A percentile compares a stretch with the other conserved stretches of the same genome.
phyloP scores from a whole-genome alignment of 2,329 filamentous ascomycete genomes.

The Fusarium haematococcum region DNA sequence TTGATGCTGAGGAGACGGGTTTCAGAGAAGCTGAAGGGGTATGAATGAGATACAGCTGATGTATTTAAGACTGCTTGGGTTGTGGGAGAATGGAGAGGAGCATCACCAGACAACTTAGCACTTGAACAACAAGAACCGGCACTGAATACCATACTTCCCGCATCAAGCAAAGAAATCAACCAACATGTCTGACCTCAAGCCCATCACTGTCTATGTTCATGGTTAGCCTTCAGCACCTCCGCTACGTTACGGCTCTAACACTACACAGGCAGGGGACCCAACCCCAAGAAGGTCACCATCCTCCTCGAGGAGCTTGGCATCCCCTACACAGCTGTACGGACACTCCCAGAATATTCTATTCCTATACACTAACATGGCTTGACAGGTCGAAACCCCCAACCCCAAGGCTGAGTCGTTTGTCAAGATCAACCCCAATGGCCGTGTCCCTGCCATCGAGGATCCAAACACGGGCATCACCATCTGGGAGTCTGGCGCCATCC shows the following conservation, averaged over 20 bases:
- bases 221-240: background rate
- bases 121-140: background rate
- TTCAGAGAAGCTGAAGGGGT: background rate
- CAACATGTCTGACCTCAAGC: conserved; percentile 28
- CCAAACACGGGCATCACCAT: conserved; percentile 50
- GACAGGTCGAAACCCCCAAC: conserved; percentile 36
- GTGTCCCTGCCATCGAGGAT: conserved; percentile 48
- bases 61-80: background rate
- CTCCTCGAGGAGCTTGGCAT: conserved; percentile 52
- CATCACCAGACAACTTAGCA: background rate
- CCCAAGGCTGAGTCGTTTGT: conserved; percentile 42
- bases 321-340: conserved; percentile 47
- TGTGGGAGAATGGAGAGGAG: background rate
- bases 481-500: conserved; percentile 47
- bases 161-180: background rate
- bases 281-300: conserved; percentile 49
- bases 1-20: background rate
- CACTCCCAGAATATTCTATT: background rate
- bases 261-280: conserved; percentile 42
- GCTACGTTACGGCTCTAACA: background rate
- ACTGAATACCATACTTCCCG: background rate
- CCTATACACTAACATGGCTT: background rate
- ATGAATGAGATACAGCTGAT: background rate
- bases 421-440: conserved; percentile 51
- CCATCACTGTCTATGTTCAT: conserved; percentile 33